These are phyloP conservation scores for Poronia punctata DNA, from an alignment of 495 filamentous ascomycete genomes.

Conservation along the genomic window DNA sequence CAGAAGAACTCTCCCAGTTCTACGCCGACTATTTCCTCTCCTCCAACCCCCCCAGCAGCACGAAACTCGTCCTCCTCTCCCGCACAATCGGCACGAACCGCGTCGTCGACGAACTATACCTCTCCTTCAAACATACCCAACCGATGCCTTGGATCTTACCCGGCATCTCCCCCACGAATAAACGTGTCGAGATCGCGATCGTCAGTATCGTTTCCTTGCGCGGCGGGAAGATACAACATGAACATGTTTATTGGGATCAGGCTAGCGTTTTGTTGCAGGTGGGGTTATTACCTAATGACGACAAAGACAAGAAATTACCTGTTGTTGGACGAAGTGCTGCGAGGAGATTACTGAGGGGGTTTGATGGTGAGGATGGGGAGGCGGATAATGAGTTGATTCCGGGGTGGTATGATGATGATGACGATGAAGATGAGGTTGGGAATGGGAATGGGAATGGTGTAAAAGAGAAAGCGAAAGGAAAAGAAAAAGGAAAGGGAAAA, in stretches of 20 bases:
- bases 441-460: conserved; percentile 4
- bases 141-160: conserved; percentile 69
- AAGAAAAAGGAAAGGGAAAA: background rate
- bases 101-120: conserved; percentile 38
- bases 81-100: conserved; percentile 47
- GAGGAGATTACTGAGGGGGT: conserved; percentile 47
- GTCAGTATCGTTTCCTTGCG: conserved; percentile 48
- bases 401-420: conserved; percentile 34
- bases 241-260: conserved; percentile 77
- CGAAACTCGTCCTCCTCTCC: conserved; percentile 56
- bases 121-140: conserved; percentile 57
- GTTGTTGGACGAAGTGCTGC: conserved; percentile 61
- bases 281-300: no score
- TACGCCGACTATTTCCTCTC: conserved; percentile 62
- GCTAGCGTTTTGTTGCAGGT: conserved; percentile 68
- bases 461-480: background rate
- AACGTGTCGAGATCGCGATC: conserved; percentile 22
- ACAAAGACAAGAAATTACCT: conserved; percentile 50
- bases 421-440: conserved; percentile 11
- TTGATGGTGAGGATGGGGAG: conserved; percentile 41
- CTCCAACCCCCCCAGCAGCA: conserved; percentile 50
- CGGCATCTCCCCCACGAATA: conserved; percentile 54
- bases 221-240: conserved; percentile 56
- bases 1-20: conserved; percentile 57
- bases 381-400: conserved; percentile 57